Conservation (phyloP, 768 basidiomycete genomes). For the Pilatotrama ljubarskyi region DNA sequence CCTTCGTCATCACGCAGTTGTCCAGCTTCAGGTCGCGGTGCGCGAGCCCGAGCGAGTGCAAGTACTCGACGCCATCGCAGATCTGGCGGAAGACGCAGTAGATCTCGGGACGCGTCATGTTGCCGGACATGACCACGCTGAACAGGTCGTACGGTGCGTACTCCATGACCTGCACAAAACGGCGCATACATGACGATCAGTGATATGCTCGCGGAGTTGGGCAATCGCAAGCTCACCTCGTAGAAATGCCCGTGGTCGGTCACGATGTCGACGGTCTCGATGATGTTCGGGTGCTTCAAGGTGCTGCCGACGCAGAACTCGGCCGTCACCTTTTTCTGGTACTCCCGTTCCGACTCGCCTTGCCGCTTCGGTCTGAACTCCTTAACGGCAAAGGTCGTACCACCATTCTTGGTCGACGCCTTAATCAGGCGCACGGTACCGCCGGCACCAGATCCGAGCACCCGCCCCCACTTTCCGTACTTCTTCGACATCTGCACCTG, state of each 20-base stretch:
- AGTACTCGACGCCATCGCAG: constrained; percentile 95
- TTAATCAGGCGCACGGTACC: constrained; percentile 97
- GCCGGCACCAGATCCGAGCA: constrained; percentile 95
- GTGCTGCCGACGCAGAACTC: constrained; percentile 98
- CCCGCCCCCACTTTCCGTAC: constrained; percentile 98
- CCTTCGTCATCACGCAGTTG: constrained; percentile 98
- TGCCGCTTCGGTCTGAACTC: constrained; percentile 90
- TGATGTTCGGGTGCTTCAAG: constrained; percentile 93
- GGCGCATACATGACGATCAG: constrained; percentile 2
- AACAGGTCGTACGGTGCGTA: constrained; percentile 98
- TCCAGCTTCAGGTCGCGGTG: constrained; percentile 99
- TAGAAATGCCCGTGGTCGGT: constrained; percentile 98
- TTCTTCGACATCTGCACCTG: constrained; percentile 96
- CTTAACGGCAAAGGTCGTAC: constrained; percentile 91
- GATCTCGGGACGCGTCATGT: constrained; percentile 97
- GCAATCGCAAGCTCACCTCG: constrained; percentile 62
- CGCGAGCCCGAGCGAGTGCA: constrained; percentile 95
- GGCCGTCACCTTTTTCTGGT: constrained; percentile 99
- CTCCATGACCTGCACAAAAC: constrained; percentile 86
- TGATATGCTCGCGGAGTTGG: background rate
- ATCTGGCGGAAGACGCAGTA: constrained; percentile 99
- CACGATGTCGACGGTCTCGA: constrained; percentile 97
- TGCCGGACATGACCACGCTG: constrained; percentile 98
- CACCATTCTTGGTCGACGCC: constrained; percentile 76
- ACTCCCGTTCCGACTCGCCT: constrained; percentile 93